Percentiles rank a stretch among this genome's conserved stretches.
Evolutionary conservation across 345 rosid species (phyloP).

Genomic region (Eucalyptus marginata): DNA sequence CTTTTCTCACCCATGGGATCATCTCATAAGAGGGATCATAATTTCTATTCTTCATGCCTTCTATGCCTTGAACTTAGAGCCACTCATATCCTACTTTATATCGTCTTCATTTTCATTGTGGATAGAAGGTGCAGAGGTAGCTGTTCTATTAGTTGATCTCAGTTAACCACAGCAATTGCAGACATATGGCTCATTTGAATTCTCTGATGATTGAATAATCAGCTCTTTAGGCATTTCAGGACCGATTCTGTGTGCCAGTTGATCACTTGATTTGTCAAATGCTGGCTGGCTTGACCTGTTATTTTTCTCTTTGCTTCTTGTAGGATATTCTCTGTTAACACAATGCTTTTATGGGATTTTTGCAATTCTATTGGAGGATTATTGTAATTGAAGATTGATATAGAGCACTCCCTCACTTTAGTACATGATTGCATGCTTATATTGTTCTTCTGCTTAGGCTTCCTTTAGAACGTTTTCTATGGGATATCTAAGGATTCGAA

Average conservation of each 20-base stretch:
- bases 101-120: not conserved
- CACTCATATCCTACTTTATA: not conserved
- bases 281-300: not conserved
- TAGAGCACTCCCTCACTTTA: not conserved
- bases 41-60: not conserved
- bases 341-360: not conserved
- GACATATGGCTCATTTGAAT: not conserved
- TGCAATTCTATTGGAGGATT: not conserved
- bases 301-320: not conserved
- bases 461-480: not conserved
- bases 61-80: not conserved
- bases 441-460: not conserved
- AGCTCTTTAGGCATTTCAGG: not conserved
- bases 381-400: not conserved
- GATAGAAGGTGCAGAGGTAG: not conserved
- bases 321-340: not conserved
- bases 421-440: not conserved
- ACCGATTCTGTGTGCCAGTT: not conserved
- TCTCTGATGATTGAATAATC: not conserved
- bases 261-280: not conserved
- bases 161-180: not conserved
- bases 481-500: not conserved
- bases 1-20: not conserved
- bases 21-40: not conserved
- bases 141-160: not conserved